These are phyloP conservation scores for Phytophthora cactorum DNA, from an alignment of 352 stramenopile genomes.

Conservation along the genomic window DNA sequence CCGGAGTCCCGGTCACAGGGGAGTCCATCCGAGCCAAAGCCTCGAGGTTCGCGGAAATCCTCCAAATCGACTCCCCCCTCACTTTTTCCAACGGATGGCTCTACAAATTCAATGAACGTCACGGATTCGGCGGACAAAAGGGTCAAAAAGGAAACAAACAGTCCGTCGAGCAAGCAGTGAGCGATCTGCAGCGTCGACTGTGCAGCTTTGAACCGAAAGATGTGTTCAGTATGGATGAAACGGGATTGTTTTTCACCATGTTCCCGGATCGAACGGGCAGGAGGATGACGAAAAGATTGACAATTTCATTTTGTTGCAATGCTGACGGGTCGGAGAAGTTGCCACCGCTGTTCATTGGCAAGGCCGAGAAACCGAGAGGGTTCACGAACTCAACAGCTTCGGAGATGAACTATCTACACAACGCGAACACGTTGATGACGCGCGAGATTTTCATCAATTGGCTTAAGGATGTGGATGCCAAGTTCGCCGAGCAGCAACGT, in stretches of 20 bases:
- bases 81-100: slow-evolving; percentile 44
- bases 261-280: slow-evolving; percentile 28
- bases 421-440: slow-evolving; percentile 40
- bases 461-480: slow-evolving; percentile 32
- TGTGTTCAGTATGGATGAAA: slow-evolving; percentile 41
- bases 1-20: slow-evolving; percentile 27
- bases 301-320: slow-evolving; percentile 35
- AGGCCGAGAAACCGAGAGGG: slow-evolving; percentile 34
- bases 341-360: slow-evolving; percentile 40
- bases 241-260: slow-evolving; percentile 30
- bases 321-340: slow-evolving; percentile 44
- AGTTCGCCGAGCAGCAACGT: slow-evolving; percentile 28
- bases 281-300: slow-evolving; percentile 36
- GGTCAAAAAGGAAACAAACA: slow-evolving; percentile 12
- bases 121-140: slow-evolving; percentile 28
- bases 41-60: slow-evolving; percentile 24
- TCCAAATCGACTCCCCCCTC: slow-evolving; percentile 27
- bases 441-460: slow-evolving; percentile 40
- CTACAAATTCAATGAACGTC: slow-evolving; percentile 41
- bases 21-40: slow-evolving; percentile 33
- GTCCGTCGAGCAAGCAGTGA: slow-evolving; percentile 5
- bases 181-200: slow-evolving; percentile 25
- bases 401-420: slow-evolving; percentile 40
- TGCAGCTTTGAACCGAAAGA: slow-evolving; percentile 16
- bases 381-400: slow-evolving; percentile 22